These are phyloP conservation scores for Malbranchea cinnamomea DNA, from an alignment of 2,329 filamentous ascomycete species.

Conservation along the genomic window DNA sequence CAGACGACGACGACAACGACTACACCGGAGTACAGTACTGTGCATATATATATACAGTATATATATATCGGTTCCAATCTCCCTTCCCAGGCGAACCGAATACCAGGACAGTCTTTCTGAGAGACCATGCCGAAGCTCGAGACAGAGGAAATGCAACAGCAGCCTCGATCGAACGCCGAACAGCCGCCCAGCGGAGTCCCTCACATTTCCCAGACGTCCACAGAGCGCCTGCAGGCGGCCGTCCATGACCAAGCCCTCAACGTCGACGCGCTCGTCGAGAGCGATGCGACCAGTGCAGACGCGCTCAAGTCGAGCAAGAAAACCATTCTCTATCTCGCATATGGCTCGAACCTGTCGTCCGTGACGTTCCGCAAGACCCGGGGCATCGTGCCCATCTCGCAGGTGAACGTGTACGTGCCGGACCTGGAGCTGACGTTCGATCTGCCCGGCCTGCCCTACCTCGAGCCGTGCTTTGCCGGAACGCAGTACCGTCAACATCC, in stretches of 20 bases:
- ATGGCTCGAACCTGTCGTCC: constrained; percentile 76
- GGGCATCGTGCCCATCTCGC: constrained; percentile 66
- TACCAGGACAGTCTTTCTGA: not conserved
- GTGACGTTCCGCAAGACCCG: constrained; percentile 66
- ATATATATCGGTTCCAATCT: not conserved
- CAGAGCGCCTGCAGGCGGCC: constrained; percentile 12
- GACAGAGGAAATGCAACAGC: constrained; percentile 3
- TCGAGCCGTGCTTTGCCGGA: constrained; percentile 86
- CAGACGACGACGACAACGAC: no score
- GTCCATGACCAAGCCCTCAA: constrained; percentile 14
- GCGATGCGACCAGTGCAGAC: constrained; percentile 10
- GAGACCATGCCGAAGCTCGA: constrained; percentile 2
- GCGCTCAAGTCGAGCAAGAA: constrained; percentile 11
- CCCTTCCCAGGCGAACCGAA: not conserved
- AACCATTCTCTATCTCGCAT: constrained; percentile 68
- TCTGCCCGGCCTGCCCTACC: constrained; percentile 70
- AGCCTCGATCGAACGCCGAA: constrained; percentile 2
- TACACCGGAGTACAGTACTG: no score
- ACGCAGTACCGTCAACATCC: constrained; percentile 42
- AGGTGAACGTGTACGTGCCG: constrained; percentile 69
- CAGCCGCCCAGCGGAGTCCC: not conserved
- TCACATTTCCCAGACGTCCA: constrained; percentile 11
- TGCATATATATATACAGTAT: no score
- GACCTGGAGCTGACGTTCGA: constrained; percentile 68
- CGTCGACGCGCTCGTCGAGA: constrained; percentile 12